Evolutionary conservation across 1,139 yeast species (phyloP).

Genomic region (Saccharomyces hybrid): DNA sequence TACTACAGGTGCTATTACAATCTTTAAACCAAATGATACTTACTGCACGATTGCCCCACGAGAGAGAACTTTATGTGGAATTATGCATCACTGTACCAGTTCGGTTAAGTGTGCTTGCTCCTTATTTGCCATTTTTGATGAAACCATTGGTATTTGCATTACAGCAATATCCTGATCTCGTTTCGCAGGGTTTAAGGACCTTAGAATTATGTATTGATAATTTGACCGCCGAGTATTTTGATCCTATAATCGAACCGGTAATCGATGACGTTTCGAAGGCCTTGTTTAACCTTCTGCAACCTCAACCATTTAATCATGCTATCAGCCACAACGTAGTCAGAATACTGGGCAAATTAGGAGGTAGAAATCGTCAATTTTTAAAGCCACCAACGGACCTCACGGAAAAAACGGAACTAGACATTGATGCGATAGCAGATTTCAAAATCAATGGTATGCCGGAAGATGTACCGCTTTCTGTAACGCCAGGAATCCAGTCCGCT

Average conservation of each 20-base stretch:
- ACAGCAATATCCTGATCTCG: slow-evolving; percentile 84
- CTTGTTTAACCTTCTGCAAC: slow-evolving; percentile 82
- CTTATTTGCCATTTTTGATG: slow-evolving; percentile 80
- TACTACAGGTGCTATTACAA: slow-evolving; percentile 77
- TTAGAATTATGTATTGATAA: slow-evolving; percentile 96
- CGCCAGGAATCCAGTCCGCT: slow-evolving; percentile 80
- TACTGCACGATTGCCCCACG: slow-evolving; percentile 81
- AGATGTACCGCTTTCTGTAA: slow-evolving; percentile 61
- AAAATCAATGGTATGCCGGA: slow-evolving; percentile 60
- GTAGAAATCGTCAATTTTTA: slow-evolving; percentile 81
- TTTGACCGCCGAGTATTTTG: slow-evolving; percentile 90
- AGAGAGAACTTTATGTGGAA: slow-evolving; percentile 88
- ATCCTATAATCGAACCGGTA: slow-evolving; percentile 93
- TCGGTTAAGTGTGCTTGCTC: slow-evolving; percentile 82
- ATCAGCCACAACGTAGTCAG: slow-evolving; percentile 93
- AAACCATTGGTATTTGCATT: slow-evolving; percentile 86
- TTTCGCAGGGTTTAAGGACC: slow-evolving; percentile 88
- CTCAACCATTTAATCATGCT: slow-evolving; percentile 82
- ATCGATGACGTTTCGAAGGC: slow-evolving; percentile 91
- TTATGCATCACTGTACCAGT: slow-evolving; percentile 94
- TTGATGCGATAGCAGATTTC: slow-evolving; percentile 62
- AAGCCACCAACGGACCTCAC: slow-evolving; percentile 62
- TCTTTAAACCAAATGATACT: slow-evolving; percentile 75
- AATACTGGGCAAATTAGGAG: slow-evolving; percentile 91
- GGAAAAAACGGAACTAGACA: slow-evolving; percentile 51